Evolutionary conservation across 148 eudicot genomes (phyloP).

Genomic region (Polygonum aviculare): DNA sequence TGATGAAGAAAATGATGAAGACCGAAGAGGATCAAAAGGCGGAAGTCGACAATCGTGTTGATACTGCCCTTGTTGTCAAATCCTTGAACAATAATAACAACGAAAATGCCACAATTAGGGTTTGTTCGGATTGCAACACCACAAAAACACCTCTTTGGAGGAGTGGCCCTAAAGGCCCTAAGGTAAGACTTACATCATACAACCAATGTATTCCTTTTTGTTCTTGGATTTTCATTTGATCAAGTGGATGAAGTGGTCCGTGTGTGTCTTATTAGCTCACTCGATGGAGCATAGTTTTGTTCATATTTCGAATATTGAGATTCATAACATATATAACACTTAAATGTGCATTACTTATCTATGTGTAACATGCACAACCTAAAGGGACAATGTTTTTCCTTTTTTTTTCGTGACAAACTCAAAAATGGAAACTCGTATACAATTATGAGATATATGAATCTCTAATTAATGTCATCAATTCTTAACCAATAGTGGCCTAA

Average conservation of each 20-base stretch:
- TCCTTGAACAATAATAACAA: slow-evolving; percentile 16
- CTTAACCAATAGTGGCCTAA: neutral
- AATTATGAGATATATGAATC: neutral
- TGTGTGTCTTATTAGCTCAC: neutral
- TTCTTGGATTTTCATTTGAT: neutral
- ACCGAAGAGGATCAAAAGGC: slow-evolving; percentile 13
- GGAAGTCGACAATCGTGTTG: slow-evolving; percentile 5
- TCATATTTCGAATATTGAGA: neutral
- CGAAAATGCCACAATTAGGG: slow-evolving; percentile 38
- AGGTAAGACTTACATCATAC: slow-evolving; percentile 30
- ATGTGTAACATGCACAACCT: neutral
- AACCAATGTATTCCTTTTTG: neutral
- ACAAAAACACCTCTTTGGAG: slow-evolving; percentile 87
- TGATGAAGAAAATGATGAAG: slow-evolving; percentile 48
- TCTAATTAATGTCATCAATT: no score
- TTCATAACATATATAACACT: neutral
- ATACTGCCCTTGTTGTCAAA: slow-evolving; percentile 13
- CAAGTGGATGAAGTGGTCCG: neutral
- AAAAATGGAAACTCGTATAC: no score
- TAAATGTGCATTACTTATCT: neutral
- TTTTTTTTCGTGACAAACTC: no score
- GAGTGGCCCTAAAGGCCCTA: slow-evolving; percentile 79
- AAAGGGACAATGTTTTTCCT: neutral
- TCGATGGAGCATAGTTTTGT: neutral
- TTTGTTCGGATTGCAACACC: slow-evolving; percentile 70